Conservation (phyloP, 441 rosid species). For the Bruguiera hainesii region DNA sequence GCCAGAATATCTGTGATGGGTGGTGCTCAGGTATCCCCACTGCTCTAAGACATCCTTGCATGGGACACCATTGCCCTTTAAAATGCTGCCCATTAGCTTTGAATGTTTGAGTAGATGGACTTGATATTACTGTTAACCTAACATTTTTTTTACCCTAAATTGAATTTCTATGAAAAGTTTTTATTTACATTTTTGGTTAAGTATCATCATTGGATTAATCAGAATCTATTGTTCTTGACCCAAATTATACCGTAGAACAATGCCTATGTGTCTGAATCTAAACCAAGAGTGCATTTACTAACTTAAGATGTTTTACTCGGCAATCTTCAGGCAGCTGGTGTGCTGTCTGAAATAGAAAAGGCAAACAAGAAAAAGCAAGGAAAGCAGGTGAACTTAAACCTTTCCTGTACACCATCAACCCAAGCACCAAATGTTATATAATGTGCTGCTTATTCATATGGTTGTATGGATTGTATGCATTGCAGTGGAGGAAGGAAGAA, state of each 20-base stretch:
- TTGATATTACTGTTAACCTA: no score
- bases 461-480: not conserved
- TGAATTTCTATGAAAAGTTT: no score
- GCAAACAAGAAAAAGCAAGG: conserved; percentile 86
- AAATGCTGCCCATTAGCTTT: no score
- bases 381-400: conserved; percentile 44
- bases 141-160: no score
- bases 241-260: no score
- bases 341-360: conserved; percentile 80
- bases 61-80: no score
- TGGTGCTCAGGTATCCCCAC: conserved; percentile 73
- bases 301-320: conserved; percentile 9
- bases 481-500: conserved; percentile 80
- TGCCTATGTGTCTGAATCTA: no score
- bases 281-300: no score
- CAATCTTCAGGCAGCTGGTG: conserved; percentile 81
- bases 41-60: conserved; percentile 1
- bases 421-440: not conserved
- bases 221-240: no score
- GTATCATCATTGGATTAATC: no score
- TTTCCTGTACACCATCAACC: not conserved
- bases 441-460: not conserved
- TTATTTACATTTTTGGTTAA: no score
- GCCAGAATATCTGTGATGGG: conserved; percentile 96
- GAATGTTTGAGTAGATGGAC: not conserved